A percentile compares a stretch with the other conserved stretches of the same genome.
Conservation (phyloP, 2,329 filamentous ascomycete genomes). For the Xylaria multiplex region DNA sequence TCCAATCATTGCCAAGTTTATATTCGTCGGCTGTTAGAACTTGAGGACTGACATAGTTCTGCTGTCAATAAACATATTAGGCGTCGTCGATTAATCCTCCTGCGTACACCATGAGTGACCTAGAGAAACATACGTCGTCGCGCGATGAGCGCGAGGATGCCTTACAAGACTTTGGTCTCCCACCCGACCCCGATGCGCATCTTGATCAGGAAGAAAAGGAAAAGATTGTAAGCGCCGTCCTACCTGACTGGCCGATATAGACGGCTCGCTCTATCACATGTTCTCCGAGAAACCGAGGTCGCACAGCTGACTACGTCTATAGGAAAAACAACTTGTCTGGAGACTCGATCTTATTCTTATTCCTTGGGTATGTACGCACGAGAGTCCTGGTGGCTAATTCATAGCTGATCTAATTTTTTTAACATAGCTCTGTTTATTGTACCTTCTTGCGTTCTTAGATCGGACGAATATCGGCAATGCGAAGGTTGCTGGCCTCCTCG, state of each 20-base stretch:
- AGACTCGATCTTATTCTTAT: slow-evolving; percentile 50
- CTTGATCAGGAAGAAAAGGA: slow-evolving; percentile 65
- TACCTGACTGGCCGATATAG: neutral
- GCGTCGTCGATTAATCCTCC: neutral
- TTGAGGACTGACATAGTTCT: neutral
- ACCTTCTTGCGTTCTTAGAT: slow-evolving; percentile 78
- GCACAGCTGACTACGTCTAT: slow-evolving; percentile 33
- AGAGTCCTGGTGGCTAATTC: neutral
- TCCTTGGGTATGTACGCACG: slow-evolving; percentile 49
- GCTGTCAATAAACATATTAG: neutral
- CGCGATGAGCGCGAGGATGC: slow-evolving; percentile 38
- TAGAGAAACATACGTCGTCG: slow-evolving; percentile 44
- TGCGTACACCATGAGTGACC: slow-evolving; percentile 43
- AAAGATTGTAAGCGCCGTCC: slow-evolving; percentile 57
- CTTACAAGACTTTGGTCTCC: slow-evolving; percentile 36
- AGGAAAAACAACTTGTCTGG: slow-evolving; percentile 50
- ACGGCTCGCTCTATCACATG: neutral
- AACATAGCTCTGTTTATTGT: slow-evolving; percentile 36
- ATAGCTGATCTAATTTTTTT: slow-evolving; percentile 15
- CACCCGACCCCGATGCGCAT: slow-evolving; percentile 65
- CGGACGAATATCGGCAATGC: slow-evolving; percentile 80
- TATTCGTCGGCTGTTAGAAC: neutral
- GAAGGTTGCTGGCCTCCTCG: slow-evolving; percentile 64
- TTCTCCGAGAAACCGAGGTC: slow-evolving; percentile 7
- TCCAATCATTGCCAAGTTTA: slow-evolving; percentile 1